Evolutionary conservation across 768 basidiomycete species (phyloP).

Genomic region (Neoboletus magnificus): DNA sequence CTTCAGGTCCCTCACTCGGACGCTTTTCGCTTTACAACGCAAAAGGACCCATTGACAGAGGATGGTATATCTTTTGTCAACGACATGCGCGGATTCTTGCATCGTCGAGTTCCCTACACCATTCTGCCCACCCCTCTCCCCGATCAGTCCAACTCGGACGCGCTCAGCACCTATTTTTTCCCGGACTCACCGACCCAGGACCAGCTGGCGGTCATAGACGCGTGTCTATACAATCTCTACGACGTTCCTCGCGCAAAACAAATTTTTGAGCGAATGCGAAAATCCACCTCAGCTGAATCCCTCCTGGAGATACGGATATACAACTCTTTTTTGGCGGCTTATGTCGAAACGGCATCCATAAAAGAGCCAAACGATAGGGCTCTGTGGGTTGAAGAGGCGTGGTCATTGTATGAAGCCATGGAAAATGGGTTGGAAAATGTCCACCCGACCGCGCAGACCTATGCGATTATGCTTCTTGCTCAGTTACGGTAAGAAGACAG

Average conservation of each 20-base stretch:
- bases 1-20: constrained; percentile 36
- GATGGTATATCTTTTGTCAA: constrained; percentile 15
- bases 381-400: constrained; percentile 62
- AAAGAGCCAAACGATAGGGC: constrained; percentile 43
- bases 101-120: constrained; percentile 46
- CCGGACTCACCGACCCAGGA: constrained; percentile 66
- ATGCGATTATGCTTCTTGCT: constrained; percentile 64
- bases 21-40: constrained; percentile 36
- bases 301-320: constrained; percentile 50
- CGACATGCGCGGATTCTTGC: constrained; percentile 52
- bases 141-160: constrained; percentile 35
- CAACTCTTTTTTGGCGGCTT: constrained; percentile 66
- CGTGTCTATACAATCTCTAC: constrained; percentile 72
- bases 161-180: constrained; percentile 51
- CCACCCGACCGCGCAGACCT: constrained; percentile 54
- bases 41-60: constrained; percentile 22
- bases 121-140: constrained; percentile 69
- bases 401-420: constrained; percentile 57
- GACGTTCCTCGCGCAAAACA: constrained; percentile 74
- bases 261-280: constrained; percentile 65
- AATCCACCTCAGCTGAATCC: constrained; percentile 38
- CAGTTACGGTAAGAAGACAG: constrained; percentile 45
- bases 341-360: constrained; percentile 51
- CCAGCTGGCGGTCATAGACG: constrained; percentile 73
- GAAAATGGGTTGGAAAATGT: constrained; percentile 47